Base-by-base conservation (phyloP, 2,329 filamentous ascomycete genomes). In the Raffaelea ambrosiae region DNA sequence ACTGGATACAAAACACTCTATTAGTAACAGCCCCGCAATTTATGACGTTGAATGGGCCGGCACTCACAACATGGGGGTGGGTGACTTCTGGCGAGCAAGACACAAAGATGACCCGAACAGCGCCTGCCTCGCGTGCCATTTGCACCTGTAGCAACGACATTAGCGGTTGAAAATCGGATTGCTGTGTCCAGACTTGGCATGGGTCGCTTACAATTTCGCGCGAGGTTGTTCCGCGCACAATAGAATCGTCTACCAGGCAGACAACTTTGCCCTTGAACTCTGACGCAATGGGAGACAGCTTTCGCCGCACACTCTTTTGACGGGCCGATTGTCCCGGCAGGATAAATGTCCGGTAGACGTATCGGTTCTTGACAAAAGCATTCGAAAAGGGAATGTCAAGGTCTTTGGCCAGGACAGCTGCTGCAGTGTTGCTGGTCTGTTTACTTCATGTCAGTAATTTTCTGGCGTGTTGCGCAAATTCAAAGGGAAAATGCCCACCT, bases 311-410 rank as follows among this genome's bases (percentile, higher is more conserved):
- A 55, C 88, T 84, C 67, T 91, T 91, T 59, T 93, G 81, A 5
- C 90, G 77, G 18, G 82, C 77, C 56, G 80, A 80, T 64, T 96
- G 90, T 23, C 84, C 85, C 2, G 90, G 71, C 51, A 67, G 51
- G 19, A 89, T 91, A 64, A 91, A 93, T 1, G 88, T 94, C 43
- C 88, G 79, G 73, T 88, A 89, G 51, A 94, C 84, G 63, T 94
- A 94, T 45, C 87, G 78, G 65, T 94, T 94, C 74, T 93, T 94
- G 55, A 95, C 83, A 57, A 95, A 91, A 3, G 83, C 89, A 61
- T 87, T 85, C 51, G 78, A 83, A 59, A 86, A 89, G 1, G 86
- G 85, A 62, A 88, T 90, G 56, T 81, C 76, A 18, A 95, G 74
- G 35, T 79, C 74, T 58, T 83, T 79, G 16, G 88, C 84, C 22